phyloP scores from a whole-genome alignment of 352 stramenopile species.

The Blastocystis hominis region DNA sequence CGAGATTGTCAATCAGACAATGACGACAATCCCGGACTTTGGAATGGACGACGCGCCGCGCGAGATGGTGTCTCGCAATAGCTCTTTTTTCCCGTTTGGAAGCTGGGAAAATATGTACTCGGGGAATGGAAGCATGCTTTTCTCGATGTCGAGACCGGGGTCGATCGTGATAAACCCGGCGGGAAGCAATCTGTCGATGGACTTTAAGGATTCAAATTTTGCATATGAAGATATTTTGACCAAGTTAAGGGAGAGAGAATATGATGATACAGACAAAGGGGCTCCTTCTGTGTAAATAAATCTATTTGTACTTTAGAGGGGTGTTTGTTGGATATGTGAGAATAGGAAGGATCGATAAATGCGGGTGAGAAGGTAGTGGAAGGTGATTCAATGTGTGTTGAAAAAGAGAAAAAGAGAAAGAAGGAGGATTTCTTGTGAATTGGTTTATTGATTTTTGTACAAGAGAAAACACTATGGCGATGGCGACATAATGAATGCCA shows the following conservation, averaged over 20 bases:
- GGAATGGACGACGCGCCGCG: constrained; percentile 20
- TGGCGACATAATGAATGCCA: neutral
- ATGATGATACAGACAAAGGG: constrained; percentile 48
- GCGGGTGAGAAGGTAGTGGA: neutral
- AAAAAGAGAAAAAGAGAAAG: neutral
- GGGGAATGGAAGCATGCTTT: constrained; percentile 42
- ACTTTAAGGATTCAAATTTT: neutral
- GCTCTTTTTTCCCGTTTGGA: neutral
- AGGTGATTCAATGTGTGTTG: neutral
- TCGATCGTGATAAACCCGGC: constrained; percentile 38
- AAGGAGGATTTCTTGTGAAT: neutral
- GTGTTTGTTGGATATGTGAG: neutral
- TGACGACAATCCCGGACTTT: neutral
- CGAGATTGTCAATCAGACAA: neutral
- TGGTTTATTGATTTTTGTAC: too few species aligned
- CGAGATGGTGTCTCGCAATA: neutral
- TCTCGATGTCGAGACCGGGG: neutral
- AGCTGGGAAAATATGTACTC: constrained; percentile 28
- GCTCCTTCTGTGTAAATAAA: neutral
- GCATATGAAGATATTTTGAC: neutral
- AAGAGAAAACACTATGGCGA: neutral
- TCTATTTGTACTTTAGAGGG: neutral
- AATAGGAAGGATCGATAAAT: neutral
- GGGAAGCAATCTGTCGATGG: constrained; percentile 29
- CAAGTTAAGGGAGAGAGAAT: neutral